Percentiles rank a stretch among this genome's conserved stretches.
Evolutionary conservation across 805 yeast species (phyloP).

Genomic region (Wickerhamomyces queroliae): DNA sequence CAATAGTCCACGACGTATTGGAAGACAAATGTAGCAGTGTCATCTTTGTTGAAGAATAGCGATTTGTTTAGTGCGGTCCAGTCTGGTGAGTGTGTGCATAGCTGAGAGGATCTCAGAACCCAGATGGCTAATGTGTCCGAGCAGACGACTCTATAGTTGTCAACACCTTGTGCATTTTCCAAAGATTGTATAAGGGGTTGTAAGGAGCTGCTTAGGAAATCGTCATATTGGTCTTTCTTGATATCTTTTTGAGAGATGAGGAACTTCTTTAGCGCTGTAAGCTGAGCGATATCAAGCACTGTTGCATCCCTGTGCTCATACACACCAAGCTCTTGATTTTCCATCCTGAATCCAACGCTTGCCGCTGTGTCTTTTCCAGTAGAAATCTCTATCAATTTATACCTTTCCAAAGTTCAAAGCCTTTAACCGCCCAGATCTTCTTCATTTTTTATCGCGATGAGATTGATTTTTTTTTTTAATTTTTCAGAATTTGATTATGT

Average conservation of each 20-base stretch:
- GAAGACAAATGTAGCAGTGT: slow-evolving; percentile 26
- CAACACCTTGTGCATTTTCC: slow-evolving; percentile 27
- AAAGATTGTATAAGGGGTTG: slow-evolving; percentile 27
- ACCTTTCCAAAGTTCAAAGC: neutral
- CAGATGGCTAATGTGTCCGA: slow-evolving; percentile 64
- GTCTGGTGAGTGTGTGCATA: slow-evolving; percentile 13
- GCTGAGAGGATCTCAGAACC: slow-evolving; percentile 50
- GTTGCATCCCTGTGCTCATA: slow-evolving; percentile 10
- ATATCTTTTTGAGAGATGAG: slow-evolving; percentile 15
- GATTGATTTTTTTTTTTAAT: no score
- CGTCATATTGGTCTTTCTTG: slow-evolving; percentile 6
- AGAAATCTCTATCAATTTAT: slow-evolving; percentile 3
- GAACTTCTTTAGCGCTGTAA: slow-evolving; percentile 4
- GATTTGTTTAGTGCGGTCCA: slow-evolving; percentile 6
- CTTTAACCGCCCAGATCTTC: no score
- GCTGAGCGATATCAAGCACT: neutral
- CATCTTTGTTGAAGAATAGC: neutral
- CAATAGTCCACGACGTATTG: slow-evolving; percentile 60
- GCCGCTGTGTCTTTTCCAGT: slow-evolving; percentile 2
- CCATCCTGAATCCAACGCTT: slow-evolving; percentile 11
- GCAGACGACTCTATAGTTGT: slow-evolving; percentile 33
- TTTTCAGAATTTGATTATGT: no score
- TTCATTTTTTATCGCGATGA: no score
- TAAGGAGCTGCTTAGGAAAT: slow-evolving; percentile 15
- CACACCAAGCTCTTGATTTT: neutral